Evolutionary conservation across 73 alveolate species (phyloP).

Genomic region (Uronychia binucleata): DNA sequence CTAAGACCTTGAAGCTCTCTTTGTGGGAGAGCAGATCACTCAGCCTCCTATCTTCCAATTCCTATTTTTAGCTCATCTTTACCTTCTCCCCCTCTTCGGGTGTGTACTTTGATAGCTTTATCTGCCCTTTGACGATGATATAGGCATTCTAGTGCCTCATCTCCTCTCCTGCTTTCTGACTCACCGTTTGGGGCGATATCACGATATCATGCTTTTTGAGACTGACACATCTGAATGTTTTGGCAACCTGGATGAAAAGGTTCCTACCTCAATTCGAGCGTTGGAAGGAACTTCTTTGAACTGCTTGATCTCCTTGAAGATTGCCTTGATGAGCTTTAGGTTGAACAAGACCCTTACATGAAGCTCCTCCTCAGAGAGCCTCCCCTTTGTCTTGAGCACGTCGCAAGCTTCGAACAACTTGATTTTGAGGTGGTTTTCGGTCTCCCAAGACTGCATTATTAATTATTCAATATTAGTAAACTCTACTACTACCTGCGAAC

Average conservation of each 20-base stretch:
- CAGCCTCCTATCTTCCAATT: slow-evolving; percentile 25
- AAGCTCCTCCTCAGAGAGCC: not conserved
- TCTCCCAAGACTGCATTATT: not conserved
- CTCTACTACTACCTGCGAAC: no score
- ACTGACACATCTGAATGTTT: not conserved
- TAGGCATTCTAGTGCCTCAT: not conserved
- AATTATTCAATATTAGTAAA: no score
- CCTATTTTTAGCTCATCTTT: slow-evolving; percentile 8
- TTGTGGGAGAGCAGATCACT: slow-evolving; percentile 19
- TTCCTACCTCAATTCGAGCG: not conserved
- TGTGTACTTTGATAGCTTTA: slow-evolving; percentile 26
- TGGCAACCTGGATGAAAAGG: not conserved
- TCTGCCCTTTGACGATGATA: slow-evolving; percentile 24
- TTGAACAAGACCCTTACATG: not conserved
- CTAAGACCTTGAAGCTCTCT: slow-evolving; percentile 17
- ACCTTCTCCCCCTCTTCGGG: slow-evolving; percentile 38
- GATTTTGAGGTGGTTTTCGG: not conserved
- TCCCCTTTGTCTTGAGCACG: not conserved
- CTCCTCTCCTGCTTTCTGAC: no score
- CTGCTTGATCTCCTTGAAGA: not conserved
- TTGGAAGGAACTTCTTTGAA: not conserved
- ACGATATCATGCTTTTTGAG: not conserved
- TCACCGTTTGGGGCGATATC: not conserved
- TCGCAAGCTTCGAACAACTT: not conserved
- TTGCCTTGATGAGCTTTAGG: not conserved